phyloP scores from a whole-genome alignment of 23 red algal genomes.

The Agarophyton chilense region DNA sequence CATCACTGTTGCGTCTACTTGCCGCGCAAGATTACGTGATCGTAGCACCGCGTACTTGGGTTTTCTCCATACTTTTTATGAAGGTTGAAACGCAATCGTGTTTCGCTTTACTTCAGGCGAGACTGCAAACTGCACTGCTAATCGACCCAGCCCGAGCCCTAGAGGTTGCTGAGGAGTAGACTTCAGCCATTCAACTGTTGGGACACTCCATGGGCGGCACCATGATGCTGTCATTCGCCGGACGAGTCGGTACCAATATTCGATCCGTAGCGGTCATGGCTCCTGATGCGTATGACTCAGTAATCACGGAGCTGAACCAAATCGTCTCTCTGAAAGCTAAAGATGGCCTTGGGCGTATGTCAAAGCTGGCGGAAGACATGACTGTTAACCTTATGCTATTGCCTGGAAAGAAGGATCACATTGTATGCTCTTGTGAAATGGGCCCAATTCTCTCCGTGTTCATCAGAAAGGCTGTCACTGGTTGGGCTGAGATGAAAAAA shows the following conservation, averaged over 20 bases:
- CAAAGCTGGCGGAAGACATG: neutral
- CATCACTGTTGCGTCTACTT: neutral
- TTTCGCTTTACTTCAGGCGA: neutral
- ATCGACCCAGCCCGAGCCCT: neutral
- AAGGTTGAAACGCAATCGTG: neutral
- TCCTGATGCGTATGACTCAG: neutral
- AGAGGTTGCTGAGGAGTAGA: neutral
- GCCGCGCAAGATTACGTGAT: neutral
- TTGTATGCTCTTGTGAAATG: neutral
- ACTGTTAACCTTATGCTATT: neutral
- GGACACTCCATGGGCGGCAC: constrained; percentile 12
- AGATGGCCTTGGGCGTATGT: neutral
- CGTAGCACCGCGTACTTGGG: neutral
- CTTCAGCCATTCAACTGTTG: neutral
- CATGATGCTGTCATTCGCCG: neutral
- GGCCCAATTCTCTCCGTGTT: neutral
- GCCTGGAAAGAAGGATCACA: neutral
- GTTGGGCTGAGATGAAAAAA: neutral
- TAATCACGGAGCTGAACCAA: neutral
- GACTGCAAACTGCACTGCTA: neutral
- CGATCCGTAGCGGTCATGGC: neutral
- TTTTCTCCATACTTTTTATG: neutral
- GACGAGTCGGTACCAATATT: neutral
- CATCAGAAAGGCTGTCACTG: neutral
- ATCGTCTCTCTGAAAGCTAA: neutral